Percentiles rank a stretch among this genome's conserved stretches.
phyloP scores from a whole-genome alignment of 192 early-diverging fungal species.

The Neocallimastix lanati region DNA sequence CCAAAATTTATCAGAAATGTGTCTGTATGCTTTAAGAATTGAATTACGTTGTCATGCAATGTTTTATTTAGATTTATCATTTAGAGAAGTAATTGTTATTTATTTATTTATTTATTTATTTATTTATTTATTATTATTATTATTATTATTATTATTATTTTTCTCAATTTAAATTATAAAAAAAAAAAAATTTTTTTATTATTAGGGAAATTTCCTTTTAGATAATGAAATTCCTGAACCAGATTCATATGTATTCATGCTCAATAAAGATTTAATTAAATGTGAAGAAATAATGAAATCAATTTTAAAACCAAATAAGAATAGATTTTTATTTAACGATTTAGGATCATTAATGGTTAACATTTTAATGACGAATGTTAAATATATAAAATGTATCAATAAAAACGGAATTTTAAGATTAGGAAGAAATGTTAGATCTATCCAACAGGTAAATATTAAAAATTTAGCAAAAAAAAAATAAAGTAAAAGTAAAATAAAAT shows the following conservation, averaged over 20 bases:
- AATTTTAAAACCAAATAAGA: not conserved
- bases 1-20: constrained; percentile 55
- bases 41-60: constrained; percentile 72
- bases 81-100: constrained; percentile 46
- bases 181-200: too few relatives aligned
- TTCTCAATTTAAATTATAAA: too few relatives aligned
- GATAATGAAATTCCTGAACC: constrained; percentile 64
- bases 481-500: too few relatives aligned
- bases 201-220: constrained; percentile 59
- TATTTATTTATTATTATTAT: not conserved
- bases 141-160: too few relatives aligned
- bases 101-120: not conserved
- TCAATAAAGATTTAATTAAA: constrained; percentile 60
- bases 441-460: not conserved
- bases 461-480: too few relatives aligned
- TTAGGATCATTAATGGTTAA: not conserved
- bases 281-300: constrained; percentile 47
- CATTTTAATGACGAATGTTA: not conserved
- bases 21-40: constrained; percentile 60
- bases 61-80: constrained; percentile 74
- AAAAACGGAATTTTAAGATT: not conserved
- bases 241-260: constrained; percentile 64
- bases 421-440: not conserved
- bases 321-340: not conserved
- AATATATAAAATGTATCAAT: not conserved